Percentiles rank a stretch among this genome's conserved stretches.
phyloP scores from a whole-genome alignment of 1,139 yeast genomes.

The Geotrichum macrosporum region DNA sequence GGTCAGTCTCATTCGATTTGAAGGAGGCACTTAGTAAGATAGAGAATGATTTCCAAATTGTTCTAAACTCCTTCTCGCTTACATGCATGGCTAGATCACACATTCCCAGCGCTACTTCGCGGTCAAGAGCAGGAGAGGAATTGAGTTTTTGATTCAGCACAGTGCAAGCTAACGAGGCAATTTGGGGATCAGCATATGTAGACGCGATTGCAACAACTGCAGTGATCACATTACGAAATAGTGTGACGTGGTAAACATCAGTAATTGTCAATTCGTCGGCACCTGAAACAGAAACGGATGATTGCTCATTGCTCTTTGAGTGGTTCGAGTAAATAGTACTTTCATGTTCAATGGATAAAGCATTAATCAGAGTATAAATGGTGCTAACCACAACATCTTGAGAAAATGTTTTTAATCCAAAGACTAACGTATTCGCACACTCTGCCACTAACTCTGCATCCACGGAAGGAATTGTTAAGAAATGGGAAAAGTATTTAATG shows the following conservation, averaged over 20 bases:
- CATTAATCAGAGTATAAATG: constrained; percentile 75
- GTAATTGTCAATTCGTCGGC: constrained; percentile 32
- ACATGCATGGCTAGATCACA: constrained; percentile 55
- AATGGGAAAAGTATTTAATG: constrained; percentile 35
- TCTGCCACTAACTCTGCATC: constrained; percentile 28
- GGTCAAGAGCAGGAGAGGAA: constrained; percentile 41
- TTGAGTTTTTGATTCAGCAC: constrained; percentile 77
- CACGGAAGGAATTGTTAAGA: constrained; percentile 44
- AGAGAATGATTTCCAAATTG: constrained; percentile 46
- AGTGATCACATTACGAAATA: constrained; percentile 50
- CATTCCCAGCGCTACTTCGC: constrained; percentile 50
- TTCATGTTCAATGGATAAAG: constrained; percentile 55
- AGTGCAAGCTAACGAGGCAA: constrained; percentile 76
- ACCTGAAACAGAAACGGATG: constrained; percentile 6
- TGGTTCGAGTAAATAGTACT: constrained; percentile 34
- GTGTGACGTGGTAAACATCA: constrained; percentile 2
- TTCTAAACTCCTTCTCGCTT: constrained; percentile 56
- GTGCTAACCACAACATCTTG: constrained; percentile 86
- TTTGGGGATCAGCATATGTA: constrained; percentile 65
- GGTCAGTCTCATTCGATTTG: constrained; percentile 13
- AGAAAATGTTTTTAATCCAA: constrained; percentile 46
- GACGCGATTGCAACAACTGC: constrained; percentile 70
- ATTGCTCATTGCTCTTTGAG: constrained; percentile 12
- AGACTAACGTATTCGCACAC: constrained; percentile 42
- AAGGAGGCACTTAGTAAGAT: constrained; percentile 17